Base-by-base conservation (phyloP, 2,329 filamentous ascomycete species). In the Penicillium sp. region DNA sequence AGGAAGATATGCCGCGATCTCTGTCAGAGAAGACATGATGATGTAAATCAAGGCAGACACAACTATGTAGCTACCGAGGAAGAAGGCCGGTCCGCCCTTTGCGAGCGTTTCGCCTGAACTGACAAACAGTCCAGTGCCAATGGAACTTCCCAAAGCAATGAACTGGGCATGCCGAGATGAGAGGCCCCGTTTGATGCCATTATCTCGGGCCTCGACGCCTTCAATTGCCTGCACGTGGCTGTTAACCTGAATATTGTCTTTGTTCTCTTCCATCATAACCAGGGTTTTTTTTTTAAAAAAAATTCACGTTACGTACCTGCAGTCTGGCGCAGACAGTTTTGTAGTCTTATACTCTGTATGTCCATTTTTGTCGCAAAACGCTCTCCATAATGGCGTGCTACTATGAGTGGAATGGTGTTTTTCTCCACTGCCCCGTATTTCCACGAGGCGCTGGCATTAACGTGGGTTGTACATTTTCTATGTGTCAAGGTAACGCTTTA, bases 131-230 rank as follows among this genome's bases (percentile, higher is more conserved):
- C 81, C 81, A 4, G 80, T 82, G 47, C 78, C 77, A 58, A 84
- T 84, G 6, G 80, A 81, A 57, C 81, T 81, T 55, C 81, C 81
- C 18, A 85, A 74, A 20, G 82, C 82, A 56, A 83, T 82, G 67
- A 83, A 81, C 58, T 83, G 80, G 52, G 83, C 80, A 66, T 83
- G 81, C 9, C 33, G 33, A 4, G 33, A 38, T 14, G 43, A 26
- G 20, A 47, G 43, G n/a, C 20, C 43, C 12, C 20, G 43, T 23
- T 47, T 23, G 24, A 23, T 47, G 43, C 20, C 33, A 38, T 38
- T 38, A 11, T 38, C 33, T 38, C 16, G 33, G 33, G 33, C 11
- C 33, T 38, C 5, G 16, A 38, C 33, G 11, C 16, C 33, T n/a
- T 38, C 33, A n/a, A 38, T 38, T 38, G 33, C 9, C 11, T 38